Evolutionary conservation across 768 basidiomycete species (phyloP), one percentile per base, ranked within the genome.

Genomic region (Mycena venus): DNA sequence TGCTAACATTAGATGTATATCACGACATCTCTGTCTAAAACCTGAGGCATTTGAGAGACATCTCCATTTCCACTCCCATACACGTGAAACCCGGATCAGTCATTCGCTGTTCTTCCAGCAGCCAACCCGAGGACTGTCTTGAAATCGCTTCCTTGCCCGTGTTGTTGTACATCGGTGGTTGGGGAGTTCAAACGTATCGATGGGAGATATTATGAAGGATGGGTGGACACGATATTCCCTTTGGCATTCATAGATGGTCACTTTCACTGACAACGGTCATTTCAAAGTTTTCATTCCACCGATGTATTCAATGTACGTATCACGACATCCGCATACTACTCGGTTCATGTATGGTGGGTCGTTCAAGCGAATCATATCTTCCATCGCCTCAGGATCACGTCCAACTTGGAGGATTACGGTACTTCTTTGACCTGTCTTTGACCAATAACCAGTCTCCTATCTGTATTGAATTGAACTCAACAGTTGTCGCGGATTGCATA

Each of bases 321-420:
- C n/a, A n/a, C n/a, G n/a, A n/a, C n/a, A n/a, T n/a, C n/a, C n/a
- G n/a, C 19, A 6, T 44, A 15, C 14, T 17, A 44, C 7, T 44
- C 14, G 15, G 7, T 44, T 14, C 17, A 7, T 14, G 15, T 7
- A 44, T 44, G 19, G 7, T 71, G 70, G 70, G 23, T 65, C 10
- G 14, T 14, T 36, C 70, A 72, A 29, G 62, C 70, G 17, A 72
- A 65, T 27, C 42, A 64, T 11, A 49, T 65, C 12, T 72, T 72
- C 42, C 27, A 17, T 44, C 7, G 7, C 17, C 42, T 44, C 7
- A 1, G 19, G 21, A 44, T 44, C 11, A 17, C 42, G 17, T 29
- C 40, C n/a, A 19, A 59, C 27, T 34, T 56, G 2, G 51, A 64
- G 27, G 38, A 64, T 32, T 64, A 56, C 34, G 51, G 70, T 71